phyloP scores from a whole-genome alignment of 352 stramenopile species.

The Globisporangium radiosum region DNA sequence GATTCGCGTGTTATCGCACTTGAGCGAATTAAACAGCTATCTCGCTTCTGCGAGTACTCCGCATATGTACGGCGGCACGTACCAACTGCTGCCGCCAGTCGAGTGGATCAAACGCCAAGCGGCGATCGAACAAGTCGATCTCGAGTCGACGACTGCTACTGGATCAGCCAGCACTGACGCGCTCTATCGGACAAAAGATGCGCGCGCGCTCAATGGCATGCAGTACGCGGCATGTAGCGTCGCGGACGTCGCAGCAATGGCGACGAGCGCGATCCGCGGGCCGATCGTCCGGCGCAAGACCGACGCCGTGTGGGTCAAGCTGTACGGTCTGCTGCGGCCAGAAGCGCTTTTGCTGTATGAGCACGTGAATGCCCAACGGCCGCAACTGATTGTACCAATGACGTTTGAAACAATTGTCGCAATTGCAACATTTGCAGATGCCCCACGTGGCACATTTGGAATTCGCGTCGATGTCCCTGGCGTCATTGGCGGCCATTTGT shows the following conservation, averaged over 20 bases:
- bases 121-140: slow-evolving; percentile 63
- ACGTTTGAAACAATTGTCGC: slow-evolving; percentile 50
- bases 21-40: slow-evolving; percentile 41
- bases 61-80: slow-evolving; percentile 55
- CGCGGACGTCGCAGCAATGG: slow-evolving; percentile 58
- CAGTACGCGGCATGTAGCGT: slow-evolving; percentile 72
- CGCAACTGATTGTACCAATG: slow-evolving; percentile 71
- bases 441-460: slow-evolving; percentile 40
- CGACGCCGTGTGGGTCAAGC: slow-evolving; percentile 55
- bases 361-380: slow-evolving; percentile 37
- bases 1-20: slow-evolving; percentile 40
- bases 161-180: slow-evolving; percentile 16
- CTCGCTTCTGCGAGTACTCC: slow-evolving; percentile 41
- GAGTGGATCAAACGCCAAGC: slow-evolving; percentile 65
- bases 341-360: slow-evolving; percentile 75
- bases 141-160: slow-evolving; percentile 23
- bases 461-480: slow-evolving; percentile 61
- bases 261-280: slow-evolving; percentile 58
- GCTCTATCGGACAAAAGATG: slow-evolving; percentile 49
- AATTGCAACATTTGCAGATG: slow-evolving; percentile 41
- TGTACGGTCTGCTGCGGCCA: slow-evolving; percentile 61
- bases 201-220: slow-evolving; percentile 65
- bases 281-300: slow-evolving; percentile 66
- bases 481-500: slow-evolving; percentile 49
- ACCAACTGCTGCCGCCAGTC: slow-evolving; percentile 38